Base-by-base conservation (phyloP, 768 basidiomycete genomes). In the Hericium coralloides region DNA sequence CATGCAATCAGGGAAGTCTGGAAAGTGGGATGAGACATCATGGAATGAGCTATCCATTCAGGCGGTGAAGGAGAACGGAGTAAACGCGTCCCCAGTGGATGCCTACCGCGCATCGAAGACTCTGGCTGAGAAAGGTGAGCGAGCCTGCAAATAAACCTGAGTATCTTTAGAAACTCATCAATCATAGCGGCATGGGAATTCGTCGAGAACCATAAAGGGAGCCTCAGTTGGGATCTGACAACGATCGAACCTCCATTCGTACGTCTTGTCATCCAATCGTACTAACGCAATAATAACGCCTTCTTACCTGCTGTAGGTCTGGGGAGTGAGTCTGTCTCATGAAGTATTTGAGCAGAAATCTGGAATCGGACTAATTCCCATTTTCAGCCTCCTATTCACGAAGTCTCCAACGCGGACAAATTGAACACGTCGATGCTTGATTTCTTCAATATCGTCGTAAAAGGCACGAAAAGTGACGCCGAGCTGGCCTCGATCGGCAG, bases 221-320 rank as follows among this genome's bases (percentile, higher is more conserved):
- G 64, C 39, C 57, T 68, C 45, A 55, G 63, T 0, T 72, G 63
- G 61, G 74, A 74, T 43, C 45, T 76, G 25, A 65, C 68, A 4
- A 67, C 68, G 1, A 53, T 74, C 53, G 62, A 63, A 55, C 73
- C 74, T 14, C 70, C 73, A 20, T 70, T 59, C 47, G 69, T 76
- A 54, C 12, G 53, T 54, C 6, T 20, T n/a, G 9, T 45, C 5
- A 31, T 31, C 31, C 31, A 31, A 31, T 8, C 31, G 5, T 31
- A 8, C 2, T 9, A 8, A 31, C 1, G 7, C 7, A 31, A 31
- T 6, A 31, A 31, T 31, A 31, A 31, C 4, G 1, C 10, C 31
- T 31, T 31, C 31, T 31, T 31, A 31, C 31, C 7, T 31, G 31
- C 7, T 31, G 31, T 31, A 31, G 31, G 31, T 31, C 31, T 31